Evolutionary conservation across 2,329 filamentous ascomycete genomes (phyloP).

Genomic region (Onygena corvina): DNA sequence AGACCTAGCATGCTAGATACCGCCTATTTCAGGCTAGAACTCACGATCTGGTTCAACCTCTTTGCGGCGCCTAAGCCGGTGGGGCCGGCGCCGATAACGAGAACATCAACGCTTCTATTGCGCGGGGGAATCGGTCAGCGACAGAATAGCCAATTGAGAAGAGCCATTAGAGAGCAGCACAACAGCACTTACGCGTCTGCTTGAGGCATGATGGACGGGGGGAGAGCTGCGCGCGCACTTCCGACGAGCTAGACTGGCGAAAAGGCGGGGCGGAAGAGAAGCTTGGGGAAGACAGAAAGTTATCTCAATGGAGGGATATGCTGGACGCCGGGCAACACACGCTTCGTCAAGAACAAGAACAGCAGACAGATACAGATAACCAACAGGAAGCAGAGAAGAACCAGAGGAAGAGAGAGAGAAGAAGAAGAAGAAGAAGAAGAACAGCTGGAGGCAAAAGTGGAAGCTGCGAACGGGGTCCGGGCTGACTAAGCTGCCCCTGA

Average conservation of each 20-base stretch:
- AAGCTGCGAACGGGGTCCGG: too few species aligned
- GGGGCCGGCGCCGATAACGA: conserved; percentile 94
- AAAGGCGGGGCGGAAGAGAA: neutral
- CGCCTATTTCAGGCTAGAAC: conserved; percentile 25
- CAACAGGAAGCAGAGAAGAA: too few species aligned
- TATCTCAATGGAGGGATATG: neutral
- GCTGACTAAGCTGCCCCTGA: too few species aligned
- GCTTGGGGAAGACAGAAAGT: neutral
- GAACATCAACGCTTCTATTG: conserved; percentile 78
- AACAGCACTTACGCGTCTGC: neutral
- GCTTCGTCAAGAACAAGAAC: neutral
- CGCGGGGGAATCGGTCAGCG: conserved; percentile 1
- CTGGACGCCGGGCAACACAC: neutral
- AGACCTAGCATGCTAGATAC: neutral
- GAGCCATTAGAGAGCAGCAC: neutral
- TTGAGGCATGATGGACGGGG: neutral
- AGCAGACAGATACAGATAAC: too few species aligned
- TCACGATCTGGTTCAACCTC: conserved; percentile 88
- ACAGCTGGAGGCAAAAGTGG: too few species aligned
- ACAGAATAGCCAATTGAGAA: neutral
- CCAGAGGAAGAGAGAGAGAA: neutral
- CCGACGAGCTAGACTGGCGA: neutral
- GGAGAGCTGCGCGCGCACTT: neutral
- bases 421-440: neutral
- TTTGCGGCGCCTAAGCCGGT: conserved; percentile 97